phyloP scores from a whole-genome alignment of 257 asterid genomes.

The Nyctanthes arbortristis region DNA sequence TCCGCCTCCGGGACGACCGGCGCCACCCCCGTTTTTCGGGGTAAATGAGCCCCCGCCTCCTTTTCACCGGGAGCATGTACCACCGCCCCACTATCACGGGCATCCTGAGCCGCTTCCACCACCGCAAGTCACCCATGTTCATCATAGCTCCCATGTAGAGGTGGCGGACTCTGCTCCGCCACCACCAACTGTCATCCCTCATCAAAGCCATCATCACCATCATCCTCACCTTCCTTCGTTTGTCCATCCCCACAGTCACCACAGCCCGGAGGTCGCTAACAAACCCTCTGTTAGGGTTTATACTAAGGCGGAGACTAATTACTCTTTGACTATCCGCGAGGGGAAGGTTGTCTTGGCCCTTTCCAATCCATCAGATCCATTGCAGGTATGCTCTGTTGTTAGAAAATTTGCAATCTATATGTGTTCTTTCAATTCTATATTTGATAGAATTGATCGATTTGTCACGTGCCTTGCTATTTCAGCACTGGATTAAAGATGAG shows the following conservation, averaged over 20 bases:
- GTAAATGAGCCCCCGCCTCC: constrained; percentile 17
- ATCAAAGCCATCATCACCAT: constrained; percentile 23
- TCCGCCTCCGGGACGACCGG: constrained; percentile 30
- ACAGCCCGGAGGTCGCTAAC: constrained; percentile 26
- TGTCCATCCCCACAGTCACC: constrained; percentile 22
- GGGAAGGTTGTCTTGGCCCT: constrained; percentile 71
- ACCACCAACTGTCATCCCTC: not conserved
- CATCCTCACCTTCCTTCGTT: constrained; percentile 37
- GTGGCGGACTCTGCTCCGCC: constrained; percentile 25
- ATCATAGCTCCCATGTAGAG: constrained; percentile 35
- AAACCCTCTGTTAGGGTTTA: constrained; percentile 70
- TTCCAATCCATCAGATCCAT: constrained; percentile 63
- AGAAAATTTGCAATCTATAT: not conserved
- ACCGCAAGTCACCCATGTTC: constrained; percentile 31
- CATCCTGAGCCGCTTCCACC: constrained; percentile 21
- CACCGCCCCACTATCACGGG: constrained; percentile 14
- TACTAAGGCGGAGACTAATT: constrained; percentile 62
- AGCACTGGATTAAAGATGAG: constrained; percentile 81
- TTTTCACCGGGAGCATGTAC: not conserved
- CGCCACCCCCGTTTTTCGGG: constrained; percentile 17
- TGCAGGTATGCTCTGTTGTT: constrained; percentile 41
- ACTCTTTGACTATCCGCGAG: constrained; percentile 67
- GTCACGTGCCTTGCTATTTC: constrained; percentile 10
- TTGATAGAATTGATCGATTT: not conserved
- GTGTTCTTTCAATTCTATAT: not conserved